Percentiles rank a stretch among this genome's conserved stretches.
Evolutionary conservation across 192 early-diverging fungal genomes (phyloP).

Genomic region (Coemansia reversa): DNA sequence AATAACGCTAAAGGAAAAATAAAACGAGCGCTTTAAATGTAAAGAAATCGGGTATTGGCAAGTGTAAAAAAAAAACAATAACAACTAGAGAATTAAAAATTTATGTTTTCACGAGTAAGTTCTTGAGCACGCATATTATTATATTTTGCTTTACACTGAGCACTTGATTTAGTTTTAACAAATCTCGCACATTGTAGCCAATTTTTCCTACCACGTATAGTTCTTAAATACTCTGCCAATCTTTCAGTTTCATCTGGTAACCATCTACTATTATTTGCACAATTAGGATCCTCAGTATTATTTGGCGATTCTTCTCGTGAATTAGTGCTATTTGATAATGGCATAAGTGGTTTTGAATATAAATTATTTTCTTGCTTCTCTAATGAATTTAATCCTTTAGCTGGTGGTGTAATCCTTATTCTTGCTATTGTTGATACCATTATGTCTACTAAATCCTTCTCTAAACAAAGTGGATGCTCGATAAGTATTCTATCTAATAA

Average conservation of each 20-base stretch:
- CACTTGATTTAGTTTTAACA: slow-evolving; percentile 25
- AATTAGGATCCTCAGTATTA: slow-evolving; percentile 3
- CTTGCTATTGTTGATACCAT: too few species aligned
- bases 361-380: too few species aligned
- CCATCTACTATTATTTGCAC: slow-evolving; percentile 20
- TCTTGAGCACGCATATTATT: slow-evolving; percentile 29
- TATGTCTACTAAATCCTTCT: slow-evolving; percentile 5
- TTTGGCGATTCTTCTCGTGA: too few species aligned
- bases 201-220: slow-evolving; percentile 21
- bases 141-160: slow-evolving; percentile 36
- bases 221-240: slow-evolving; percentile 13
- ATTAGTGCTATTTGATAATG: too few species aligned
- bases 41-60: too few species aligned
- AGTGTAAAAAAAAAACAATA: too few species aligned
- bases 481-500: neutral
- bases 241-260: slow-evolving; percentile 10
- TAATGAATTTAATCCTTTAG: too few species aligned
- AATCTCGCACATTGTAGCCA: slow-evolving; percentile 20
- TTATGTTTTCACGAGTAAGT: slow-evolving; percentile 5
- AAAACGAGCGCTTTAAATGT: too few species aligned
- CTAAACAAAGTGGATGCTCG: slow-evolving; percentile 14
- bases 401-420: neutral
- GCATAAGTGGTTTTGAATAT: too few species aligned
- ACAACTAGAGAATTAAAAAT: too few species aligned
- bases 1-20: too few species aligned